These are phyloP conservation scores for Fonsecaea monophora DNA, from an alignment of 2,329 filamentous ascomycete genomes.

Conservation along the genomic window DNA sequence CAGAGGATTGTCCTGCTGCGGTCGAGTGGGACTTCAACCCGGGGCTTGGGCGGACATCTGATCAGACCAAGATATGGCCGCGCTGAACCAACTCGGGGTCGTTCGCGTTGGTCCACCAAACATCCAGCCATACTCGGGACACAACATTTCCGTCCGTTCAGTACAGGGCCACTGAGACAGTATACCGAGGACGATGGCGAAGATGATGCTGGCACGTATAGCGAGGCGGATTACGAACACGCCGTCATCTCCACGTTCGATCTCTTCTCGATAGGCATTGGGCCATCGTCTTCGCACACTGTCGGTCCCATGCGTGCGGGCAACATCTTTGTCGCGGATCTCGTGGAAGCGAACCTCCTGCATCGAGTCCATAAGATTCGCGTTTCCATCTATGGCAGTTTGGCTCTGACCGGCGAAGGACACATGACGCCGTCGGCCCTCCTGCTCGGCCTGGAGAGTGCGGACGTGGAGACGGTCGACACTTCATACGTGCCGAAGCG, in stretches of 20 bases:
- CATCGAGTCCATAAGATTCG: conserved; percentile 31
- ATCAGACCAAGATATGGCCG: conserved; percentile 4
- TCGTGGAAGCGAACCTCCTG: conserved; percentile 33
- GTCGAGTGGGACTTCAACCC: neutral
- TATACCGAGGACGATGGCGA: conserved; percentile 28
- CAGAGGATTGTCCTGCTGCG: conserved; percentile 16
- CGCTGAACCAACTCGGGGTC: neutral
- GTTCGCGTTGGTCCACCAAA: neutral
- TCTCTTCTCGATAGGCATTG: conserved; percentile 39
- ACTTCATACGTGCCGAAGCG: conserved; percentile 34
- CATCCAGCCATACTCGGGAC: neutral
- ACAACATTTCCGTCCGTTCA: conserved; percentile 9
- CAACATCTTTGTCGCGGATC: conserved; percentile 37
- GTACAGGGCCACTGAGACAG: conserved; percentile 10
- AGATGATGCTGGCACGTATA: conserved; percentile 22
- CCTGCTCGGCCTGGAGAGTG: conserved; percentile 36
- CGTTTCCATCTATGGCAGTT: conserved; percentile 34
- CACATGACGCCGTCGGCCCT: conserved; percentile 28
- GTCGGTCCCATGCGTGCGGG: conserved; percentile 38
- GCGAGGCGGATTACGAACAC: conserved; percentile 34
- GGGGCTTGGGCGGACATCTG: conserved; percentile 1
- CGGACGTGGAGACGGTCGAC: conserved; percentile 36
- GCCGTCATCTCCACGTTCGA: conserved; percentile 38
- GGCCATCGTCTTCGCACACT: conserved; percentile 37
- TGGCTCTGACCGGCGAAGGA: conserved; percentile 17